phyloP scores from a whole-genome alignment of 148 eudicot species.

The Nyssa sinensis region DNA sequence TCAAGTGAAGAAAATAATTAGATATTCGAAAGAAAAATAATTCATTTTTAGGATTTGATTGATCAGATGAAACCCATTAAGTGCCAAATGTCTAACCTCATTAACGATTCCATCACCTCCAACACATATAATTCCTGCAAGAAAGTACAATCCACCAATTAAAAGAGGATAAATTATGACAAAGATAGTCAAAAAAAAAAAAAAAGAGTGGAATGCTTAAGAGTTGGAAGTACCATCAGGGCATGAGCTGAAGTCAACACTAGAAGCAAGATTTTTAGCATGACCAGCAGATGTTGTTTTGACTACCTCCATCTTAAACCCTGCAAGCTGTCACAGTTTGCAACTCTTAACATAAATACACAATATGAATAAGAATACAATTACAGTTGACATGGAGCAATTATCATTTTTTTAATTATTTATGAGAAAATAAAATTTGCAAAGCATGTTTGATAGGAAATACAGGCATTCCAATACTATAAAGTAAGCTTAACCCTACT shows the following conservation, averaged over 20 bases:
- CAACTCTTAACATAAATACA: too few species aligned
- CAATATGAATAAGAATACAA: too few species aligned
- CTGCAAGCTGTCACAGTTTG: slow-evolving; percentile 78
- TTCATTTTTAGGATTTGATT: slow-evolving; percentile 3
- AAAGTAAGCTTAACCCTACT: too few species aligned
- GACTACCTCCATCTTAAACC: slow-evolving; percentile 91
- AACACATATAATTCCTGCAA: slow-evolving; percentile 84
- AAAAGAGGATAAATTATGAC: not conserved
- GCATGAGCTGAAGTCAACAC: slow-evolving; percentile 90
- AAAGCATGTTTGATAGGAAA: too few species aligned
- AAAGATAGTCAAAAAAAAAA: slow-evolving; percentile 4
- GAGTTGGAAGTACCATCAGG: slow-evolving; percentile 71
- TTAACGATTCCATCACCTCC: slow-evolving; percentile 99
- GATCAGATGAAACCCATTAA: not conserved
- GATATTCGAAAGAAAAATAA: not conserved
- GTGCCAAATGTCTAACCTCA: slow-evolving; percentile 52
- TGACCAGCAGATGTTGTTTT: slow-evolving; percentile 95
- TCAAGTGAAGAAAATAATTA: not conserved
- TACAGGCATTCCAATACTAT: too few species aligned
- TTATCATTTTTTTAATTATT: too few species aligned
- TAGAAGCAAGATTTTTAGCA: slow-evolving; percentile 84
- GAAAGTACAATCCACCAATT: slow-evolving; percentile 1
- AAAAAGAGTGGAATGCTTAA: not conserved
- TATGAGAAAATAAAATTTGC: too few species aligned
- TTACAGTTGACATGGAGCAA: not conserved